phyloP scores from a whole-genome alignment of 2,329 filamentous ascomycete genomes.

The Arthrocladium fulminans region DNA sequence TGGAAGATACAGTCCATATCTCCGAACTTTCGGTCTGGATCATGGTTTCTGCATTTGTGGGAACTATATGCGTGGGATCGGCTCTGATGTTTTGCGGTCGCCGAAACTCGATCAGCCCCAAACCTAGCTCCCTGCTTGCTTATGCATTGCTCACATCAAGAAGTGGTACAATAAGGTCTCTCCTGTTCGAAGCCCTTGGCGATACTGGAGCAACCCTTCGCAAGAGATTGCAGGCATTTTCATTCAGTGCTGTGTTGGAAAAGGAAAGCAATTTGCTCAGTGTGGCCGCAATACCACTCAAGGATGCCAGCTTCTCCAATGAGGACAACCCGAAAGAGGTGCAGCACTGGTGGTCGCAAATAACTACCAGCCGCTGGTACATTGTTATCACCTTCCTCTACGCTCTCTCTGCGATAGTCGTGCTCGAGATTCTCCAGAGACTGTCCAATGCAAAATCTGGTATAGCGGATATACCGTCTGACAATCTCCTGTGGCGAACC shows the following conservation, averaged over 20 bases:
- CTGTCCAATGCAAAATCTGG: conserved; percentile 21
- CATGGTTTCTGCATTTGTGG: conserved; percentile 7
- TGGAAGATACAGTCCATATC: conserved; percentile 8
- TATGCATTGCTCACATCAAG: not conserved
- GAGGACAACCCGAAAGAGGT: not conserved
- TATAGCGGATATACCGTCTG: conserved; percentile 13
- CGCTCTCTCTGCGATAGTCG: conserved; percentile 12
- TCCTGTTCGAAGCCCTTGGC: not conserved
- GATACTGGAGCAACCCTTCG: not conserved
- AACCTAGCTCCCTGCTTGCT: not conserved
- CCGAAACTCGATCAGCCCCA: not conserved
- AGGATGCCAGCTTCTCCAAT: not conserved
- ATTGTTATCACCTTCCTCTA: conserved; percentile 18
- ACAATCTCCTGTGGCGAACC: conserved; percentile 9
- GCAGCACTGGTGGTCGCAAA: conserved; percentile 14
- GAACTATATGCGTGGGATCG: not conserved
- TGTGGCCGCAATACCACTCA: not conserved
- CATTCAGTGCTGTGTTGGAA: not conserved
- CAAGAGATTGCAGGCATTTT: not conserved
- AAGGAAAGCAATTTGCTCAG: not conserved
- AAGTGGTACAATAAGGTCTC: not conserved
- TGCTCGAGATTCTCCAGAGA: conserved; percentile 16
- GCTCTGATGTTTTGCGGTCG: not conserved
- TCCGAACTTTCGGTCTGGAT: conserved; percentile 9
- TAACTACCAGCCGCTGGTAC: conserved; percentile 1